phyloP scores from a whole-genome alignment of 192 early-diverging fungal species.

The Coemansia sp. region DNA sequence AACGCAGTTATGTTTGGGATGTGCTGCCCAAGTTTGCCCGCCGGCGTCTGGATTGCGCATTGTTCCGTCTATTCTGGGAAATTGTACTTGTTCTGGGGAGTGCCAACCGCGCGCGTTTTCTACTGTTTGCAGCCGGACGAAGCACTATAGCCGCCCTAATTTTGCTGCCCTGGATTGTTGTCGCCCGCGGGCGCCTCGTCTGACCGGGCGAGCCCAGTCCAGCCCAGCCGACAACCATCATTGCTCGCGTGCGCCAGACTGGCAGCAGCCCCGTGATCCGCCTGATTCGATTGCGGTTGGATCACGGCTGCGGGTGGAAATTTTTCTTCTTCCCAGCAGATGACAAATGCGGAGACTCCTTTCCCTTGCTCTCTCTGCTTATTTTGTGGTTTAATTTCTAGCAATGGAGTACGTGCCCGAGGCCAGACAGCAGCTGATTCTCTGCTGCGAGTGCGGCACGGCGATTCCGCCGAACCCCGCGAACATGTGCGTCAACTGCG shows the following conservation, averaged over 20 bases:
- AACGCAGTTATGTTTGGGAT: no score
- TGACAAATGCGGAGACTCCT: neutral
- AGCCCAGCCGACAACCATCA: no score
- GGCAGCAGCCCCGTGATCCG: no score
- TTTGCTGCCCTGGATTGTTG: neutral
- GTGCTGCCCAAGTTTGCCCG: no score
- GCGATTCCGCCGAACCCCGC: conserved; percentile 94
- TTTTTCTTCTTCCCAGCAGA: neutral
- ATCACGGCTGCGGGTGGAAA: no score
- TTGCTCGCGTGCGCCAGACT: no score
- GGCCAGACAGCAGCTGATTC: conserved; percentile 52
- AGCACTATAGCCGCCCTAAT: neutral
- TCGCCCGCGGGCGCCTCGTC: neutral
- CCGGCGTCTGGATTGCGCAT: no score
- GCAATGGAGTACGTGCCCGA: conserved; percentile 53
- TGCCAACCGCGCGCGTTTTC: no score
- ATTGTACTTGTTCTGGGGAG: no score
- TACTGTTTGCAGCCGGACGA: no score
- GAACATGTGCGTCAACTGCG: conserved; percentile 98
- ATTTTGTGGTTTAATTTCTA: neutral
- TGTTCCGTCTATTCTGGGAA: neutral
- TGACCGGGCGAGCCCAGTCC: no score
- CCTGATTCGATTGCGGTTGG: no score
- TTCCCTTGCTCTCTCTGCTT: neutral
- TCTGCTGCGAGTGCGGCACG: conserved; percentile 93